Conservation (phyloP, 1,284 basidiomycete species). For the Chondrostereum purpureum region DNA sequence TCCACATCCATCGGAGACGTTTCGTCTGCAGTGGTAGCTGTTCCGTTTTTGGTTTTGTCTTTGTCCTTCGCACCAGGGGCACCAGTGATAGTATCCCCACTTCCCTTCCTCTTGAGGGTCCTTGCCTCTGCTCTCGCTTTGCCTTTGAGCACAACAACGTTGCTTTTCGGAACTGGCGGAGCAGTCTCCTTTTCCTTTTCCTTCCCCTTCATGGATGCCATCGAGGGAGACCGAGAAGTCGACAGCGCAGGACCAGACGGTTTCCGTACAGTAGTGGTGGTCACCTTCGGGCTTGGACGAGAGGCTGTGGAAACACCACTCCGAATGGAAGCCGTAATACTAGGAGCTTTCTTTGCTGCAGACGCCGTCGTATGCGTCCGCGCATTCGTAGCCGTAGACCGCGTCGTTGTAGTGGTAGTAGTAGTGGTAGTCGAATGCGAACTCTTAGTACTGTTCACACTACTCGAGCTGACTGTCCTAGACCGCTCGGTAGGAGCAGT, state of each 20-base stretch:
- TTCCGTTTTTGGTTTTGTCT: background rate
- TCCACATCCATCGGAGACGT: background rate
- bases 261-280: background rate
- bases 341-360: slow-evolving; percentile 1
- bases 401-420: slow-evolving; percentile 6
- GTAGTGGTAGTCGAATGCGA: slow-evolving; percentile 5
- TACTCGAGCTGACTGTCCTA: slow-evolving; percentile 9
- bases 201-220: slow-evolving; percentile 11
- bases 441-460: slow-evolving; percentile 9
- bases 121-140: slow-evolving; percentile 6
- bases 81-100: slow-evolving; percentile 1
- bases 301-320: background rate
- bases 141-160: background rate
- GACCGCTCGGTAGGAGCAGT: slow-evolving; percentile 10
- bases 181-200: slow-evolving; percentile 12
- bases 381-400: slow-evolving; percentile 1
- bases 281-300: no score
- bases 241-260: background rate
- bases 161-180: background rate
- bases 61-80: background rate
- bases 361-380: slow-evolving; percentile 4
- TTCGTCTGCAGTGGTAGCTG: background rate
- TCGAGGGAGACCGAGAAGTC: slow-evolving; percentile 4
- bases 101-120: slow-evolving; percentile 5
- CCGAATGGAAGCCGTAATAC: background rate